phyloP scores from a whole-genome alignment of 495 filamentous ascomycete genomes.

The Cercophora sp. region DNA sequence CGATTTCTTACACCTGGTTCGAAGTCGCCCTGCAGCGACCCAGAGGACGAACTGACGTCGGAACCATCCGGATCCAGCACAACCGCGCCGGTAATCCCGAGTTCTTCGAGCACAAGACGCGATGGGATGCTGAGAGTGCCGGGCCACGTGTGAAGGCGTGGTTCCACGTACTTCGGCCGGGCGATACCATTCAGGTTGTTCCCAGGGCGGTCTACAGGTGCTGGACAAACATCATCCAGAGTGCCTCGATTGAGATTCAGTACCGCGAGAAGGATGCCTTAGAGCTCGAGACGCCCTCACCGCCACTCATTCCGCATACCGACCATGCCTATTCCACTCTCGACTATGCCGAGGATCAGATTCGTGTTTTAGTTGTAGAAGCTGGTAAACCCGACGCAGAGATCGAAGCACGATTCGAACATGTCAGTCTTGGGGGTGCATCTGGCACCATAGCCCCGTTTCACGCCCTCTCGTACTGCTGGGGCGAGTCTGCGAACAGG shows the following conservation, averaged over 20 bases:
- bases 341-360: background rate
- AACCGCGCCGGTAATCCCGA: background rate
- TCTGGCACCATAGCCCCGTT: background rate
- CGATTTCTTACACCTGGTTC: conserved; percentile 2
- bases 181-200: conserved; percentile 7
- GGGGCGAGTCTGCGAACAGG: background rate
- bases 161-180: conserved; percentile 1
- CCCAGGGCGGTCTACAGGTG: background rate
- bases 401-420: conserved; percentile 6
- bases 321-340: background rate
- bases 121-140: background rate
- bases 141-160: background rate
- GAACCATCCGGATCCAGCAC: conserved; percentile 1
- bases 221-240: conserved; percentile 5
- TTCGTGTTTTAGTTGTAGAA: conserved; percentile 6
- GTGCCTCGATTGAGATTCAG: conserved; percentile 8
- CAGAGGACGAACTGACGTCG: background rate
- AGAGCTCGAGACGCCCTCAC: background rate
- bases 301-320: background rate
- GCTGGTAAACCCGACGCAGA: background rate
- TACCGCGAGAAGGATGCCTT: background rate
- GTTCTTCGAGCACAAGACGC: background rate
- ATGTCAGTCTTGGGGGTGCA: background rate
- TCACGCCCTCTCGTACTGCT: conserved; percentile 14
- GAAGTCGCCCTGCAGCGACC: conserved; percentile 1